phyloP scores from a whole-genome alignment of 129 eudicot species.

The Artemisia annua region DNA sequence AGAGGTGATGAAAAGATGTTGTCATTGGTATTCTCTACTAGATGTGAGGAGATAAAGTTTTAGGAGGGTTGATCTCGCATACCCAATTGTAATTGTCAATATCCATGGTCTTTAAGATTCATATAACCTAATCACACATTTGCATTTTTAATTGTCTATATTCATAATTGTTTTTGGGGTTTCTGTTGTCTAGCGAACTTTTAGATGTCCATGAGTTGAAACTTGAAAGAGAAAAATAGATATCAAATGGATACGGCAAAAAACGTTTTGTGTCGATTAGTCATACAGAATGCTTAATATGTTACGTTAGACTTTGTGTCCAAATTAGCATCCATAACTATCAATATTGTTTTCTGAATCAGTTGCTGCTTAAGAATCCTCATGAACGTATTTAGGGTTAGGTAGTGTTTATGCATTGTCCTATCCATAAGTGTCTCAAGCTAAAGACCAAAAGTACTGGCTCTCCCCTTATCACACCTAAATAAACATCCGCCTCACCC shows the following conservation, averaged over 20 bases:
- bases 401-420: constrained; percentile 12
- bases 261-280: background rate
- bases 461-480: no score
- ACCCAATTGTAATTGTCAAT: background rate
- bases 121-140: background rate
- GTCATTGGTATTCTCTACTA: background rate
- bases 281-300: no score
- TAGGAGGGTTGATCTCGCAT: background rate
- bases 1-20: background rate
- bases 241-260: background rate
- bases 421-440: no score
- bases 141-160: background rate
- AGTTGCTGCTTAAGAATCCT: background rate
- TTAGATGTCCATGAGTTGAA: background rate
- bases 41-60: background rate
- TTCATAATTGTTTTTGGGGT: background rate
- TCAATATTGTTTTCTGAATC: constrained; percentile 8
- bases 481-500: no score
- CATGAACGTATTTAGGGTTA: background rate
- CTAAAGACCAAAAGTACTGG: no score
- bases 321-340: no score
- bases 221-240: no score
- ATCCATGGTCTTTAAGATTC: background rate
- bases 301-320: no score
- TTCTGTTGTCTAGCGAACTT: background rate